Evolutionary conservation across 805 yeast species (phyloP), one percentile per base, ranked within the genome.

Genomic region (Pichia kluyveri): DNA sequence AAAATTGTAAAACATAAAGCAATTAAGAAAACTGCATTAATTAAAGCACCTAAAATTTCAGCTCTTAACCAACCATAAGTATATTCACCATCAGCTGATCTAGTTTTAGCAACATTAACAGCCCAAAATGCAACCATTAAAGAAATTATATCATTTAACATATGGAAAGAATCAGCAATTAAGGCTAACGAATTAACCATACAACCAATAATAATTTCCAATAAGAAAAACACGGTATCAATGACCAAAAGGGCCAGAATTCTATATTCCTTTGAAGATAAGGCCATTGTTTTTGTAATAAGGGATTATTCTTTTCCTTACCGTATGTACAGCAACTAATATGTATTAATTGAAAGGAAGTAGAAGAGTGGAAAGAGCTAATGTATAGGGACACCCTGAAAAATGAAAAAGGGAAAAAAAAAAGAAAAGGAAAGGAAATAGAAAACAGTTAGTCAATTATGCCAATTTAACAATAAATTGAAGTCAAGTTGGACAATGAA

Each of bases 51-150:
- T 51, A 91, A 72, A 46, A 91, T 90, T 66, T 91, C 99, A 6
- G 98, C 98, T 56, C 99, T 76, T 65, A 91, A 95, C 96, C 97
- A 88, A 17, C 99, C 99, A 60, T 93, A 91, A 3, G 98, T 93
- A 69, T 86, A 91, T 49, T 82, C 82, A 3, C 93, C 83, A 62
- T 88, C 93, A 1, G 96, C 93, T 30, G 81, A 79, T 58, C 80
- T 77, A 38, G 79, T 79, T 57, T 84, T 84, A 46, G 96, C 89
- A 12, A 89, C 96, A 52, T 78, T 78, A 19, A 93, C 98, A 0
- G 99, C 99, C 97, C 97, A 91, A 32, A 90, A 70, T 0, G 99
- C 99, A 44, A 91, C 89, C 18, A 90, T 54, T 36, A 91, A 71
- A 1, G 97, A 88, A 50, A 91, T 80, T 47, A 91, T 86, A 67